Evolutionary conservation across 2,329 filamentous ascomycete species (phyloP), one percentile per base, ranked within the genome.

Genomic region (Curvularia sp.): DNA sequence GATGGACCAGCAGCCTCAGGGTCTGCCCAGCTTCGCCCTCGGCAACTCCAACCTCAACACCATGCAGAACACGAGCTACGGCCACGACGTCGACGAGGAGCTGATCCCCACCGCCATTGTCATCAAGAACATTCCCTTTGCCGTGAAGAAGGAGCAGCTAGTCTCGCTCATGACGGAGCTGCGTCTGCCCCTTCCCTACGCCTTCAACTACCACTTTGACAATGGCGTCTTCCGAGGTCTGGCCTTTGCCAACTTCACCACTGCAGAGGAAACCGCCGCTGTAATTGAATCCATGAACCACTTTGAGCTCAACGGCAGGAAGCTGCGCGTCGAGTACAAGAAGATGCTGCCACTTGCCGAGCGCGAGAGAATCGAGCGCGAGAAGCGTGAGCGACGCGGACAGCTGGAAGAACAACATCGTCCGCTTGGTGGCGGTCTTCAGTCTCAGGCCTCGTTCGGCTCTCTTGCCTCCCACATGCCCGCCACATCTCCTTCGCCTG

Each of bases 141-240:
- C 96, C 27, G 93, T 98, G 56, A 93, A 97, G 78, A 98, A 98
- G 80, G 95, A 99, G 79, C 92, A 94, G 71, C 84, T 99, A 38
- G 92, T 96, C 32, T 87, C 89, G 62, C 85, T 97, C 67, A 99
- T 99, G 95, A 91, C 93, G 8, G 92, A 97, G 19, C 87, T 98
- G 84, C 90, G 92, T 66, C 85, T 99, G 38, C 95, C 95, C 1
- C 87, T 98, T 67, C 95, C 95, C 0, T 99, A 99, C 74, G 95
- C 95, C 12, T 99, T 99, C 84, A 99, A 99, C 82, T 98, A 99
- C 74, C 95, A 99, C 78, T 99, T 99, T 74, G 95, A 99, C 76
- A 96, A 96, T 71, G 95, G 95, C 27, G 93, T 99, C 27, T 99
- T 99, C 81, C 86, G 95, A 57, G 95, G 95, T 6, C 83, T 99